Percentiles rank a stretch among this genome's conserved stretches.
These are phyloP conservation scores for Tripterygium wilfordii DNA, from an alignment of 177 flowering plant species.

Conservation along the genomic window DNA sequence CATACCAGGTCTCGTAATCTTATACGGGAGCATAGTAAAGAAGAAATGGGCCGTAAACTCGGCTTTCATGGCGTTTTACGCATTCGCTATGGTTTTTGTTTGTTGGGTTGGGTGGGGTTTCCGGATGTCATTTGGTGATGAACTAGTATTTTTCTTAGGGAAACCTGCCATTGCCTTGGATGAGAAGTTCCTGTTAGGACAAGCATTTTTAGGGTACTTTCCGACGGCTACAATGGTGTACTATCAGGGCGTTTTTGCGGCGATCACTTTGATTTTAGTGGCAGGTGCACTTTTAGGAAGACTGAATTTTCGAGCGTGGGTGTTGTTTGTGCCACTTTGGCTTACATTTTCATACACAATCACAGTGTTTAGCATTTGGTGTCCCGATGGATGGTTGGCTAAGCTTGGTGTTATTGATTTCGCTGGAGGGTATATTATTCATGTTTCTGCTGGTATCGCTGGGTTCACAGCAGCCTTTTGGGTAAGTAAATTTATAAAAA, in stretches of 20 bases:
- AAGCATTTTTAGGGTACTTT: slow-evolving; percentile 25
- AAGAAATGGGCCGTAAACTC: slow-evolving; percentile 31
- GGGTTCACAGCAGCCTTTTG: slow-evolving; percentile 27
- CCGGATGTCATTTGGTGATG: slow-evolving; percentile 30
- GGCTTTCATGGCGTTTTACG: slow-evolving; percentile 34
- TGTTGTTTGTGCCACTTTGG: slow-evolving; percentile 28
- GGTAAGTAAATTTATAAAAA: slow-evolving; percentile 8
- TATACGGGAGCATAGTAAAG: slow-evolving; percentile 21
- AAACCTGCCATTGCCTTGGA: slow-evolving; percentile 20
- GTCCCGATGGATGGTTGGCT: slow-evolving; percentile 21
- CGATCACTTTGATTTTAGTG: slow-evolving; percentile 26
- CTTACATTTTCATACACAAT: slow-evolving; percentile 22
- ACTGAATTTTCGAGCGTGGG: slow-evolving; percentile 26
- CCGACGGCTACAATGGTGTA: slow-evolving; percentile 33
- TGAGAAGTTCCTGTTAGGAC: slow-evolving; percentile 13
- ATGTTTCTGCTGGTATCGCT: slow-evolving; percentile 23
- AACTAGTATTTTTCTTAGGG: slow-evolving; percentile 16
- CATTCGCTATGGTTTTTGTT: slow-evolving; percentile 23
- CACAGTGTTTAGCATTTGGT: slow-evolving; percentile 23
- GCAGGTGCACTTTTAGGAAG: slow-evolving; percentile 30
- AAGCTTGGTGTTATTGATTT: slow-evolving; percentile 23
- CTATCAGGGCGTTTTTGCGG: slow-evolving; percentile 30
- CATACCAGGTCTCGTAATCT: slow-evolving; percentile 24
- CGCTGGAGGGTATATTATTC: slow-evolving; percentile 24
- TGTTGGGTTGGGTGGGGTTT: slow-evolving; percentile 38